A percentile compares a stretch with the other conserved stretches of the same genome.
phyloP scores from a whole-genome alignment of 306 rosid genomes.

The Betula pendula region DNA sequence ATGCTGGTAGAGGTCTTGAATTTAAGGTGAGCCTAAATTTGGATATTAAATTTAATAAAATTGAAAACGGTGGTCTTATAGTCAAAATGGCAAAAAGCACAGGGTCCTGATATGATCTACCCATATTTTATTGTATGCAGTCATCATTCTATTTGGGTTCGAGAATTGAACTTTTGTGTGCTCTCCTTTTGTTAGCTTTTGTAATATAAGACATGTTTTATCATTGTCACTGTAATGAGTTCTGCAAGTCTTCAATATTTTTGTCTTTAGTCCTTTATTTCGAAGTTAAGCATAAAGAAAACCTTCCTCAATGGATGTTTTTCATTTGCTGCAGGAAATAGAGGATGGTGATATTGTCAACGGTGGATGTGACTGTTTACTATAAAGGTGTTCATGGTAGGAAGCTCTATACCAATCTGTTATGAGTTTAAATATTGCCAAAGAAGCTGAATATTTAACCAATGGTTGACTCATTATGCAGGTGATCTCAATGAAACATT shows the following conservation, averaged over 20 bases:
- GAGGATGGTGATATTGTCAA: slow-evolving; percentile 96
- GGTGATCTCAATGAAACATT: slow-evolving; percentile 96
- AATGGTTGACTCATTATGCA: slow-evolving; percentile 34
- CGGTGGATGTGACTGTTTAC: slow-evolving; percentile 78
- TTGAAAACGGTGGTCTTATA: too few relatives aligned
- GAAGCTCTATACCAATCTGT: slow-evolving; percentile 18
- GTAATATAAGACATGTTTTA: too few relatives aligned
- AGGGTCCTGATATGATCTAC: too few relatives aligned
- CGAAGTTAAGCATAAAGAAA: not conserved
- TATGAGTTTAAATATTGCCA: not conserved
- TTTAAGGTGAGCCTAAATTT: too few relatives aligned
- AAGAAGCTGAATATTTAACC: slow-evolving; percentile 4
- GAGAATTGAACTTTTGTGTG: not conserved
- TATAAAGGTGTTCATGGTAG: slow-evolving; percentile 92
- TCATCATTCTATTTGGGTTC: not conserved
- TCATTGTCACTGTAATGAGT: not conserved
- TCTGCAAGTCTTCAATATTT: not conserved
- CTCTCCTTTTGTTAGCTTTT: not conserved
- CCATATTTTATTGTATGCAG: too few relatives aligned
- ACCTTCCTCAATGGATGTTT: slow-evolving; percentile 9
- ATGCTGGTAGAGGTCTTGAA: too few relatives aligned
- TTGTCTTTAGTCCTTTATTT: not conserved
- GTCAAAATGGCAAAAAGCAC: too few relatives aligned
- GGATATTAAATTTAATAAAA: too few relatives aligned
- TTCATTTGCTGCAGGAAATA: slow-evolving; percentile 62